Evolutionary conservation across 2,329 filamentous ascomycete species (phyloP).

Genomic region (Colletotrichum spinosum): DNA sequence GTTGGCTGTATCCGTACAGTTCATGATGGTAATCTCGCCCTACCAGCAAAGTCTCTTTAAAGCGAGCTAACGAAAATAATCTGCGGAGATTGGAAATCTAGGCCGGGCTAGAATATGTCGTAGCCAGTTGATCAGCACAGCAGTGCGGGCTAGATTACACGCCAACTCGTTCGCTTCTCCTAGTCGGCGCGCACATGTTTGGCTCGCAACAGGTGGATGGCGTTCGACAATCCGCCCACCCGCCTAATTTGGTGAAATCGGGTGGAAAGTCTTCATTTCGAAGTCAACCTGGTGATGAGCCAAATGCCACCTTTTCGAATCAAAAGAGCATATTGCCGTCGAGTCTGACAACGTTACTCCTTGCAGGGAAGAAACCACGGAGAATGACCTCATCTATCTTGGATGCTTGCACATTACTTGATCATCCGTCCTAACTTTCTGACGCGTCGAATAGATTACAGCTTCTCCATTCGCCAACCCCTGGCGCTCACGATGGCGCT

Average conservation of each 20-base stretch:
- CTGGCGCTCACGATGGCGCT: conserved; percentile 13
- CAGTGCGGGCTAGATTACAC: conserved; percentile 24
- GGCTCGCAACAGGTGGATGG: not conserved
- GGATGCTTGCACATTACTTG: conserved; percentile 1
- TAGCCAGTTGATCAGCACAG: conserved; percentile 24
- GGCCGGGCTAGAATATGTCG: conserved; percentile 27
- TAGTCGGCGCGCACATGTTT: conserved; percentile 28
- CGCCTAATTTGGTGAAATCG: not conserved
- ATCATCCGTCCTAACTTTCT: conserved; percentile 34
- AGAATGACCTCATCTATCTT: conserved; percentile 28
- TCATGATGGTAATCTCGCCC: conserved; percentile 14
- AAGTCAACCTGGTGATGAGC: too few relatives aligned
- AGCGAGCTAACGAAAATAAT: conserved; percentile 7
- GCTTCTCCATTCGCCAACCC: conserved; percentile 25
- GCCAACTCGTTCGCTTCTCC: conserved; percentile 24
- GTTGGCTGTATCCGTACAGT: not conserved
- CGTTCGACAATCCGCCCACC: not conserved
- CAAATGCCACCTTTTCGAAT: too few relatives aligned
- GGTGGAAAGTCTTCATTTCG: too few relatives aligned
- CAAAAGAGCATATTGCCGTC: not conserved
- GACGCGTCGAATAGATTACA: conserved; percentile 37
- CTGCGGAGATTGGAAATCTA: conserved; percentile 15
- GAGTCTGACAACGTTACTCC: conserved; percentile 12
- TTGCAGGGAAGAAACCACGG: conserved; percentile 21
- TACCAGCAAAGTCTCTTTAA: conserved; percentile 9